These are phyloP conservation scores for Colletotrichum sidae DNA, from an alignment of 2,329 filamentous ascomycete genomes.

Conservation along the genomic window DNA sequence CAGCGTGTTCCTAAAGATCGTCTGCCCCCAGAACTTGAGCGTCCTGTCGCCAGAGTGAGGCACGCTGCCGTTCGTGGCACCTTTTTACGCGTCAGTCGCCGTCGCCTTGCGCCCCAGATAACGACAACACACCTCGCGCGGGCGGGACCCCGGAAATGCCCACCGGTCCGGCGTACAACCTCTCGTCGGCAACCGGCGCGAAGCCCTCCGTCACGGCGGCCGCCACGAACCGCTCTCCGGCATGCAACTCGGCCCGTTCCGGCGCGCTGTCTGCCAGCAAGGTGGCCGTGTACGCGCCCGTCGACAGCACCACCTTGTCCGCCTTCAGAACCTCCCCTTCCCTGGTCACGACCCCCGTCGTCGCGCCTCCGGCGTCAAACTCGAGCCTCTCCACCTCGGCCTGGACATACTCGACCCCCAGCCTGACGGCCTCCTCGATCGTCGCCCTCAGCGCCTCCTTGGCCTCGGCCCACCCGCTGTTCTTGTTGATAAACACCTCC, in stretches of 20 bases:
- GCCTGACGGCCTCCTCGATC: slow-evolving; percentile 56
- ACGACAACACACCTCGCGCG: slow-evolving; percentile 8
- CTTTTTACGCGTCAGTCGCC: neutral
- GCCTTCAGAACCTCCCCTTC: slow-evolving; percentile 59
- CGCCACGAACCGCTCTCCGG: slow-evolving; percentile 61
- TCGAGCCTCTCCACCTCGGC: slow-evolving; percentile 56
- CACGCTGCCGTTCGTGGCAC: slow-evolving; percentile 57
- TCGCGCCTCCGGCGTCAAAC: slow-evolving; percentile 53
- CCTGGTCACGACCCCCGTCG: slow-evolving; percentile 60
- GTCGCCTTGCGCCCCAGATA: neutral
- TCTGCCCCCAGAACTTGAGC: slow-evolving; percentile 64
- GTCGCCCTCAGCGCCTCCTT: slow-evolving; percentile 62
- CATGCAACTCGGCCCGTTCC: slow-evolving; percentile 57
- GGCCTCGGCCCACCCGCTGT: slow-evolving; percentile 68
- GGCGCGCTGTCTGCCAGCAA: slow-evolving; percentile 57
- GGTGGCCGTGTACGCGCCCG: slow-evolving; percentile 62
- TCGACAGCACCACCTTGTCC: slow-evolving; percentile 60
- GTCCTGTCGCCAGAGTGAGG: slow-evolving; percentile 52
- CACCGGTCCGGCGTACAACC: slow-evolving; percentile 56
- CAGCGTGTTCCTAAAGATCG: slow-evolving; percentile 60
- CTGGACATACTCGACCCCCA: slow-evolving; percentile 63
- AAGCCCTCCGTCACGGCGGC: slow-evolving; percentile 63
- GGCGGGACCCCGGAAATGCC: slow-evolving; percentile 41
- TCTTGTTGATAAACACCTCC: slow-evolving; percentile 65
- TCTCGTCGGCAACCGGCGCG: slow-evolving; percentile 53